Base-by-base conservation (phyloP, 2,329 filamentous ascomycete genomes). In the Nemania serpens region DNA sequence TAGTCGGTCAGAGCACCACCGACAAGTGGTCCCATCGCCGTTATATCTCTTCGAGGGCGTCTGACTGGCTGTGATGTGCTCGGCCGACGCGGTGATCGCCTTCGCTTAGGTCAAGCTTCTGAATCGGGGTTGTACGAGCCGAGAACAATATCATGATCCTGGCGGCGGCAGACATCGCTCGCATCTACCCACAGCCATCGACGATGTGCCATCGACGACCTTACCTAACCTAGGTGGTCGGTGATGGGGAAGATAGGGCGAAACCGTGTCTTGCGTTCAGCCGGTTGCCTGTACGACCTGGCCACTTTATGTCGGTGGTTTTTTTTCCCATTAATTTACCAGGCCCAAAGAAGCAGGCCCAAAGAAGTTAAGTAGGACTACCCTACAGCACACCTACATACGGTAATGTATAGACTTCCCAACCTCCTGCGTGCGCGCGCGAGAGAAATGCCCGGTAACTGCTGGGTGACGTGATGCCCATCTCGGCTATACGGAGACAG, bases 51-150 rank as follows among this genome's bases (percentile, higher is more conserved):
- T 62, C 39, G 36, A 58, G n/a, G 56, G 51, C 54, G 39, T 57
- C 59, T 66, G 62, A 65, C 59, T 62, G 64, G 62, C 59, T 64
- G 52, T 47, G 39, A 57, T 65, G 61, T 41, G 60, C 54, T 63
- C 50, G 58, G 51, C 61, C 61, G 60, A 56, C 36, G 55, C 55
- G 59, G 61, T 61, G 63, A 67, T 65, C 63, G 63, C 51, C 61
- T 66, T 67, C 65, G 65, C 65, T 67, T 66, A 67, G 53, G 51
- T 66, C 58, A 60, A 59, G 61, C 61, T 63, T 62, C 55, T 66
- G 55, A 47, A 62, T 61, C 58, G 55, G 63, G 60, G 50, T 64
- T 54, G 54, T 61, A 62, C 55, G 58, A 58, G 58, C 61, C 55
- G 63, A 61, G 48, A 56, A 56, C 52, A 61, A 61, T 66, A 61